These are phyloP conservation scores for Wickerhamomyces canadensis DNA, from an alignment of 805 yeast species.

Conservation along the genomic window DNA sequence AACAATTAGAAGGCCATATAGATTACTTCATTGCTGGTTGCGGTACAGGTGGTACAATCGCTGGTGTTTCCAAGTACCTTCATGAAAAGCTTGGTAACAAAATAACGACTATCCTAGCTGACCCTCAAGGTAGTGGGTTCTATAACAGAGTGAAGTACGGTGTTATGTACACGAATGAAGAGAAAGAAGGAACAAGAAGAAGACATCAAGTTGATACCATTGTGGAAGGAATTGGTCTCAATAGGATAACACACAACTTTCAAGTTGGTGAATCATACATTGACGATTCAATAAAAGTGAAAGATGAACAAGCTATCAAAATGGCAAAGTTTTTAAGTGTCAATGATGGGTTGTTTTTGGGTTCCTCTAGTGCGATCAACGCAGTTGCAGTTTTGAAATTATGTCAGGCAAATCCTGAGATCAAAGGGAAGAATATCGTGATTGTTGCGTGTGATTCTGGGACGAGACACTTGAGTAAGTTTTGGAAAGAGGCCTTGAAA, in stretches of 20 bases:
- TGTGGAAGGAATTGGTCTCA: conserved; percentile 91
- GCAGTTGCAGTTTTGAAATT: conserved; percentile 80
- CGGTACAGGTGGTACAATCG: conserved; percentile 95
- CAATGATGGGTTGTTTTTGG: conserved; percentile 86
- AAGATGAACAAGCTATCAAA: conserved; percentile 72
- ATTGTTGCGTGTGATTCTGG: conserved; percentile 93
- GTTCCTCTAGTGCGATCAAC: conserved; percentile 89
- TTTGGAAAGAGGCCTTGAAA: conserved; percentile 69
- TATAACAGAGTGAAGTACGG: conserved; percentile 81
- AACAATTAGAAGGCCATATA: conserved; percentile 57
- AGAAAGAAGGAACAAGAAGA: conserved; percentile 88
- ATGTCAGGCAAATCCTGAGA: conserved; percentile 39
- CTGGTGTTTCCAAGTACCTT: conserved; percentile 82
- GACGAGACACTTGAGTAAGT: conserved; percentile 81
- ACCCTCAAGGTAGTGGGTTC: conserved; percentile 94
- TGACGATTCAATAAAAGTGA: conserved; percentile 75
- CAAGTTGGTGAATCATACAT: conserved; percentile 60
- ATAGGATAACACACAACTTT: conserved; percentile 80
- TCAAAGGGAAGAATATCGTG: conserved; percentile 62
- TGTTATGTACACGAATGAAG: conserved; percentile 88
- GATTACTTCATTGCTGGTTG: conserved; percentile 87
- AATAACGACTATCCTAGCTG: conserved; percentile 62
- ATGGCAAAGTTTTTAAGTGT: conserved; percentile 85
- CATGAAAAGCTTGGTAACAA: conserved; percentile 41
- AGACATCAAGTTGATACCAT: conserved; percentile 95